These are phyloP conservation scores for Paramecium primaurelia DNA, from an alignment of 73 alveolate genomes.

Conservation along the genomic window DNA sequence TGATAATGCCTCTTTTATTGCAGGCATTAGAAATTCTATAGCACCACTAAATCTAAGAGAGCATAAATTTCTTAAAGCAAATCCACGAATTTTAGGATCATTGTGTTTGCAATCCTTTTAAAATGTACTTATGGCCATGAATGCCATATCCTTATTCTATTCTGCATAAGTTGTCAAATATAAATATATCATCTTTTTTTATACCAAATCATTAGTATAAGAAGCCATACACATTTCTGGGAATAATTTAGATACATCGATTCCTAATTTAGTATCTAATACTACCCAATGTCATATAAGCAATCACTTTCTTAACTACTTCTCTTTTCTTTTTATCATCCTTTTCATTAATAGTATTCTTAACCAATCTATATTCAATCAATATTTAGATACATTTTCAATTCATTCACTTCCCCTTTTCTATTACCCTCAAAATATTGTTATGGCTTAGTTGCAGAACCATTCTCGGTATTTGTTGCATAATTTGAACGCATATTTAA, in stretches of 20 bases:
- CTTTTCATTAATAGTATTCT: slow-evolving; percentile 82
- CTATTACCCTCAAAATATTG: slow-evolving; percentile 94
- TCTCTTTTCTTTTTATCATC: slow-evolving; percentile 89
- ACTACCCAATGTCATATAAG: slow-evolving; percentile 96
- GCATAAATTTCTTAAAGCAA: slow-evolving; percentile 94
- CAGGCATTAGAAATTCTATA: slow-evolving; percentile 85
- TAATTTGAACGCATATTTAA: slow-evolving; percentile 41
- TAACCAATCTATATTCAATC: slow-evolving; percentile 68
- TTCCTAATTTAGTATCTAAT: slow-evolving; percentile 13
- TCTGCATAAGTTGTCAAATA: slow-evolving; percentile 96
- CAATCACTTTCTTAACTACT: slow-evolving; percentile 95
- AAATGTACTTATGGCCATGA: slow-evolving; percentile 97
- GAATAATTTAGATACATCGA: slow-evolving; percentile 92
- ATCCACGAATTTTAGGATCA: slow-evolving; percentile 96
- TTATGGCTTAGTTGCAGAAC: slow-evolving; percentile 76
- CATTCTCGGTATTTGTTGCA: slow-evolving; percentile 30
- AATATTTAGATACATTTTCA: slow-evolving; percentile 19
- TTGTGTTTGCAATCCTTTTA: slow-evolving; percentile 89
- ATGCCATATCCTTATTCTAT: slow-evolving; percentile 88
- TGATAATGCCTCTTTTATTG: slow-evolving; percentile 89
- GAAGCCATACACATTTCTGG: slow-evolving; percentile 97
- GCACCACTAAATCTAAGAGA: slow-evolving; percentile 95
- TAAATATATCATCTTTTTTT: slow-evolving; percentile 97
- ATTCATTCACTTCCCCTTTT: slow-evolving; percentile 97
- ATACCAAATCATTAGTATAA: slow-evolving; percentile 93